These are phyloP conservation scores for Podosphaera leucotricha DNA, from an alignment of 2,329 filamentous ascomycete genomes.

Conservation along the genomic window DNA sequence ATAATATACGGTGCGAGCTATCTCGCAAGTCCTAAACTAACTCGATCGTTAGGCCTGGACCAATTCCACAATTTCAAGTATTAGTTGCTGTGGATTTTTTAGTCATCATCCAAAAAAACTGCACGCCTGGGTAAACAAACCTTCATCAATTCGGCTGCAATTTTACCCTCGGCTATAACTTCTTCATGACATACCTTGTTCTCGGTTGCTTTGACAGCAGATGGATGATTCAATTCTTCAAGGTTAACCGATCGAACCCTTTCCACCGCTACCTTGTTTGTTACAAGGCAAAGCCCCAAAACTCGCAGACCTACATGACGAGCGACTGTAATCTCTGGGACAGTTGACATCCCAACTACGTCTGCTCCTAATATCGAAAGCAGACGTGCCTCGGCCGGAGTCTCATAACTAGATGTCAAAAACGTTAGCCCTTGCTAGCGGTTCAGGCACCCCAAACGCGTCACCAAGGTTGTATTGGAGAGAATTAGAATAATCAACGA, in stretches of 20 bases:
- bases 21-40: no score
- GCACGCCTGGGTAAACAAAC: slow-evolving; percentile 1
- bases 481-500: no score
- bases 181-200: slow-evolving; percentile 42
- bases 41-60: no score
- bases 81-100: no score
- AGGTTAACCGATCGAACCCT: slow-evolving; percentile 27
- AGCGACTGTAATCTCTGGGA: slow-evolving; percentile 43
- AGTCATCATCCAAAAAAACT: no score
- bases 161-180: slow-evolving; percentile 34
- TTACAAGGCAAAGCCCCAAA: slow-evolving; percentile 40
- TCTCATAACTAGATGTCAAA: slow-evolving; percentile 25
- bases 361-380: slow-evolving; percentile 37
- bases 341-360: slow-evolving; percentile 47
- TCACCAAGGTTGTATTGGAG: no score
- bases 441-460: no score
- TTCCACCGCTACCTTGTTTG: slow-evolving; percentile 37
- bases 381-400: slow-evolving; percentile 39
- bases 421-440: no score
- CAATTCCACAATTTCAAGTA: no score
- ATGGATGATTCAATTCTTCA: slow-evolving; percentile 24
- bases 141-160: slow-evolving; percentile 28
- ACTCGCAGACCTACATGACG: slow-evolving; percentile 39
- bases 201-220: slow-evolving; percentile 29
- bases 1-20: no score